Evolutionary conservation across 306 rosid genomes (phyloP), one percentile per base, ranked within the genome.

Genomic region (Canavalia gladiata): DNA sequence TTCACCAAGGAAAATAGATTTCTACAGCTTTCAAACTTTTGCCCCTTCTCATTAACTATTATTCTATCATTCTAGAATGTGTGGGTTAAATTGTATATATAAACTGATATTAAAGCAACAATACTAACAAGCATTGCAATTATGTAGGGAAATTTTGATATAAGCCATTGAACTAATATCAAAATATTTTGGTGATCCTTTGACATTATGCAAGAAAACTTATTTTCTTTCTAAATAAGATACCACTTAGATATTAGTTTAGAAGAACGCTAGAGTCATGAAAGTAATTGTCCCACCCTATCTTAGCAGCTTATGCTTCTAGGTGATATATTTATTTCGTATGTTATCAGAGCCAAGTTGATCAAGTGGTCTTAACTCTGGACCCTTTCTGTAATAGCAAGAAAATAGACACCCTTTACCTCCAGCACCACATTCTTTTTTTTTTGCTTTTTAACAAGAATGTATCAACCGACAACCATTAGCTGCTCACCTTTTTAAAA

Each of bases 401-500:
- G 1, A 57, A 31, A 8, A 31, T 10, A 59, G 66, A n/a, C 41
- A 59, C 39, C 66, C 7, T 33, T 60, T 60, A 31, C 18, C 42
- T 8, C 4, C 25, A 1, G 2, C 9, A 10, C 25, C 13, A 31
- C 8, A 33, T 60, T 58, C 65, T 58, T 18, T 9, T 4, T 4
- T 18, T 30, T 58, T 30, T 30, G n/a, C 39, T 30, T 57, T 58
- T 11, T n/a, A 33, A 60, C 43, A 31, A 60, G 42, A 31, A 7
- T 60, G 33, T 10, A 10, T 60, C 4, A 60, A 56, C 9, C 67
- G 57, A 42, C 57, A 66, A 52, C 56, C 76, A 70, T 52, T 58
- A 57, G 41, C 81, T 31, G 41, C 66, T 28, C 43, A 46, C 45
- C 59, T 28, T 67, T 25, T 71, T 49, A 49, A 60, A 71, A 58